A percentile compares a stretch with the other conserved stretches of the same genome.
Evolutionary conservation across 352 stramenopile species (phyloP).

Genomic region (Globisporangium nunn): DNA sequence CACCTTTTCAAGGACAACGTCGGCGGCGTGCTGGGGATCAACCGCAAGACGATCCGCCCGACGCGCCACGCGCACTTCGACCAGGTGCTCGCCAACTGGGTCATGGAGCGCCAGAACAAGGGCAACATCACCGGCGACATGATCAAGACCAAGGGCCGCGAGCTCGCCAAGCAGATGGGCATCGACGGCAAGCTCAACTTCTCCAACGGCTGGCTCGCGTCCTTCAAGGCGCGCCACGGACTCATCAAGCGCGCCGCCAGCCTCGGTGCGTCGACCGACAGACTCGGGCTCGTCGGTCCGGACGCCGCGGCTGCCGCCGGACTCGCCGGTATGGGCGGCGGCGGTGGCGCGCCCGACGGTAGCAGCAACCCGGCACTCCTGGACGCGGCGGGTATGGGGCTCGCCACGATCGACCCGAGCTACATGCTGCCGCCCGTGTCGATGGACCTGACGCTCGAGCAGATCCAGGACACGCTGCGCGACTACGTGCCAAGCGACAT

Average conservation of each 20-base stretch:
- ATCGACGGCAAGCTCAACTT: conserved; percentile 78
- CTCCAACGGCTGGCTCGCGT: conserved; percentile 83
- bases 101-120: conserved; percentile 87
- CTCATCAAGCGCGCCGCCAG: conserved; percentile 60
- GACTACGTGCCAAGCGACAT: conserved; percentile 80
- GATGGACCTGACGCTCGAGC: conserved; percentile 73
- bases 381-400: conserved; percentile 43
- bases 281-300: conserved; percentile 10
- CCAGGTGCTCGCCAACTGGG: conserved; percentile 83
- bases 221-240: conserved; percentile 79
- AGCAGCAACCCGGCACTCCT: conserved; percentile 22
- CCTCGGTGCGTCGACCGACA: conserved; percentile 24
- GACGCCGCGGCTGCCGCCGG: neutral
- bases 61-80: conserved; percentile 13
- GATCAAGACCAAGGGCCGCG: conserved; percentile 81
- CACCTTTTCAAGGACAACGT: conserved; percentile 84
- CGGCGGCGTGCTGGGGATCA: conserved; percentile 60
- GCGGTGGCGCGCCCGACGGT: neutral
- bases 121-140: conserved; percentile 85
- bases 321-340: neutral
- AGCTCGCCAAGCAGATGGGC: conserved; percentile 79
- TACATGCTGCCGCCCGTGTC: conserved; percentile 80
- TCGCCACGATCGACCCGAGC: conserved; percentile 47
- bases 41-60: conserved; percentile 56
- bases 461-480: conserved; percentile 79